These are phyloP conservation scores for Hypoxylon sp. DNA, from an alignment of 2,329 filamentous ascomycete genomes.

Conservation along the genomic window DNA sequence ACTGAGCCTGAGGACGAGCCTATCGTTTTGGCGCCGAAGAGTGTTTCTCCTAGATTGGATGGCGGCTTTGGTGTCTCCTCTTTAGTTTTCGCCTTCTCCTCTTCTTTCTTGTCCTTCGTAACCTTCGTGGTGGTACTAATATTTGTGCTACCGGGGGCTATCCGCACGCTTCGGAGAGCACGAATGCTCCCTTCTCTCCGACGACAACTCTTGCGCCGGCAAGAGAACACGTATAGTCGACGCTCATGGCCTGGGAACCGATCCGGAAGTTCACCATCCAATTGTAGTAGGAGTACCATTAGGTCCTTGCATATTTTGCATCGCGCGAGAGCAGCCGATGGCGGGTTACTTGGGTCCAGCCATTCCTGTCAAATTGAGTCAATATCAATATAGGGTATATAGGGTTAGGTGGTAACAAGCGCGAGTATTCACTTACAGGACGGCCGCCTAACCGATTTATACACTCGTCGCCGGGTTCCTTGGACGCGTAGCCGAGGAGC, in stretches of 20 bases:
- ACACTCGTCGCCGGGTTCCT: slow-evolving; percentile 82
- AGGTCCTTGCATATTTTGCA: slow-evolving; percentile 89
- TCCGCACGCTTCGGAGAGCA: slow-evolving; percentile 77
- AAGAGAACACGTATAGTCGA: slow-evolving; percentile 88
- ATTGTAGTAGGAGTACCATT: slow-evolving; percentile 88
- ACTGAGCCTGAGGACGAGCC: slow-evolving; percentile 55
- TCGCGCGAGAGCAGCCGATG: slow-evolving; percentile 82
- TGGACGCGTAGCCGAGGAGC: slow-evolving; percentile 88
- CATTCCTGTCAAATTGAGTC: slow-evolving; percentile 74
- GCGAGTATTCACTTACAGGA: slow-evolving; percentile 73
- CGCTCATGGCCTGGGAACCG: slow-evolving; percentile 89
- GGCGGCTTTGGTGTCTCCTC: slow-evolving; percentile 54
- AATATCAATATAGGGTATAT: background rate
- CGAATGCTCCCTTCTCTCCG: slow-evolving; percentile 87
- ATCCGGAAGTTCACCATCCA: slow-evolving; percentile 91
- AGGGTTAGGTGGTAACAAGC: background rate
- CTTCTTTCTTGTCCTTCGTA: slow-evolving; percentile 55
- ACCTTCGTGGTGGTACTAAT: slow-evolving; percentile 45
- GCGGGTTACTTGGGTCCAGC: slow-evolving; percentile 79
- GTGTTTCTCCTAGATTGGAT: slow-evolving; percentile 72
- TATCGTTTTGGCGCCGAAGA: slow-evolving; percentile 76
- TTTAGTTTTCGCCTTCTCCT: slow-evolving; percentile 55
- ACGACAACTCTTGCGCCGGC: slow-evolving; percentile 82
- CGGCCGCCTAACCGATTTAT: slow-evolving; percentile 90
- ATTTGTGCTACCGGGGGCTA: slow-evolving; percentile 54